A percentile compares a stretch with the other conserved stretches of the same genome.
Conservation (phyloP, 2,329 filamentous ascomycete genomes). For the Alternaria conjuncta region DNA sequence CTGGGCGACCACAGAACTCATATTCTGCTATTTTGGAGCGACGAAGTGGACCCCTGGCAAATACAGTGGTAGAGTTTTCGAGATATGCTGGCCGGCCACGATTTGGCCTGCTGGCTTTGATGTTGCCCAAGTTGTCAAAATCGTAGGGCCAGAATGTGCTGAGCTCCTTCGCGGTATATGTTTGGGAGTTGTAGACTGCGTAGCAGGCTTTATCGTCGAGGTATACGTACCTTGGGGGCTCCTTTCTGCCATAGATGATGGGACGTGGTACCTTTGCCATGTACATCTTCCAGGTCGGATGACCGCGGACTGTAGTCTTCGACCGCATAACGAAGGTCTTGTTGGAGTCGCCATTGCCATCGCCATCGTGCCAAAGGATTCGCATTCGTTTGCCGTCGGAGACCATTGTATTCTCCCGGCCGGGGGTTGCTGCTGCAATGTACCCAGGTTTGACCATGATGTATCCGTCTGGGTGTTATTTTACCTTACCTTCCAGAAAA, state of each 20-base stretch:
- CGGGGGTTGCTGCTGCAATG: conserved; percentile 7
- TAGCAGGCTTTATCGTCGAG: conserved; percentile 50
- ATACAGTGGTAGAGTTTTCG: conserved; percentile 15
- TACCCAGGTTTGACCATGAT: conserved; percentile 3
- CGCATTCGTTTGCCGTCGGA: conserved; percentile 41
- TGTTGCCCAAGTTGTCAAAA: conserved; percentile 42
- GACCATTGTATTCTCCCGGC: conserved; percentile 19
- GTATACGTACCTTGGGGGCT: conserved; percentile 48
- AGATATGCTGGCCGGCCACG: conserved; percentile 46
- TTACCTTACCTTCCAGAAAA: neutral
- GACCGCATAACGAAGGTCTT: conserved; percentile 24
- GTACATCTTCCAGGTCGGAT: conserved; percentile 51
- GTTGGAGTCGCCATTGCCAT: conserved; percentile 44
- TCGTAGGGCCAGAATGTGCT: conserved; percentile 48
- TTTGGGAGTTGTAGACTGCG: conserved; percentile 40
- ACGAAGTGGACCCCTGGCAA: conserved; percentile 16
- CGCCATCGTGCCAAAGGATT: conserved; percentile 47
- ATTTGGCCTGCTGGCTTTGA: conserved; percentile 42
- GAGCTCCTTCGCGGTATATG: conserved; percentile 31
- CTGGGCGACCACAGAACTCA: neutral
- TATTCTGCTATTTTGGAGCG: neutral
- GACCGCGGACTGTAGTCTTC: conserved; percentile 22
- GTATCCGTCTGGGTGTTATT: neutral
- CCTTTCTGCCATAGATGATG: conserved; percentile 30
- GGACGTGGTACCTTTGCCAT: conserved; percentile 34